phyloP scores from a whole-genome alignment of 805 yeast species.

The Starmerella apis region DNA sequence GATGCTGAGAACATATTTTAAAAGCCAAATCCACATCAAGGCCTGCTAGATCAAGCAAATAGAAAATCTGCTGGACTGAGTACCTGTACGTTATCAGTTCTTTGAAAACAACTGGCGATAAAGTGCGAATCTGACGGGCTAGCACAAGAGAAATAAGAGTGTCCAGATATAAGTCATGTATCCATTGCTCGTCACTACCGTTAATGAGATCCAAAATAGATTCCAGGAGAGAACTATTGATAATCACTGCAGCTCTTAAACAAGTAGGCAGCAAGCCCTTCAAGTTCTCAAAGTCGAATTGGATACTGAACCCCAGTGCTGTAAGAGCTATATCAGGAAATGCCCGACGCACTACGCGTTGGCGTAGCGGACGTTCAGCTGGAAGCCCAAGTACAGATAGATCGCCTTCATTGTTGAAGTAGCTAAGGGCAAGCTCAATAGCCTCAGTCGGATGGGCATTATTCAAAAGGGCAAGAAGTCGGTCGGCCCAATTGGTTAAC shows the following conservation, averaged over 20 bases:
- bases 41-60: constrained; percentile 53
- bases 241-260: constrained; percentile 33
- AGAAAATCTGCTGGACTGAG: constrained; percentile 52
- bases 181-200: constrained; percentile 24
- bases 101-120: constrained; percentile 58
- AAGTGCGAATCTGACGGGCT: constrained; percentile 35
- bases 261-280: constrained; percentile 34
- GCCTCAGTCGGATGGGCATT: constrained; percentile 46
- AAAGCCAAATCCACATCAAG: constrained; percentile 73
- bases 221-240: constrained; percentile 33
- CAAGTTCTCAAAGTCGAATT: constrained; percentile 29
- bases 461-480: constrained; percentile 40
- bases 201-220: constrained; percentile 38
- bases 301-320: constrained; percentile 39
- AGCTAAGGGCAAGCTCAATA: constrained; percentile 43
- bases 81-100: constrained; percentile 45
- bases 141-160: constrained; percentile 45
- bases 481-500: constrained; percentile 61
- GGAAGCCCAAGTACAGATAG: constrained; percentile 52
- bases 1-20: constrained; percentile 45
- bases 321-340: constrained; percentile 49
- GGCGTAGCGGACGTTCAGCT: constrained; percentile 35
- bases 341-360: constrained; percentile 41
- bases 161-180: constrained; percentile 40
- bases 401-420: constrained; percentile 42